Conservation (phyloP, 2,329 filamentous ascomycete species). For the Stagonosporopsis rhizophila region DNA sequence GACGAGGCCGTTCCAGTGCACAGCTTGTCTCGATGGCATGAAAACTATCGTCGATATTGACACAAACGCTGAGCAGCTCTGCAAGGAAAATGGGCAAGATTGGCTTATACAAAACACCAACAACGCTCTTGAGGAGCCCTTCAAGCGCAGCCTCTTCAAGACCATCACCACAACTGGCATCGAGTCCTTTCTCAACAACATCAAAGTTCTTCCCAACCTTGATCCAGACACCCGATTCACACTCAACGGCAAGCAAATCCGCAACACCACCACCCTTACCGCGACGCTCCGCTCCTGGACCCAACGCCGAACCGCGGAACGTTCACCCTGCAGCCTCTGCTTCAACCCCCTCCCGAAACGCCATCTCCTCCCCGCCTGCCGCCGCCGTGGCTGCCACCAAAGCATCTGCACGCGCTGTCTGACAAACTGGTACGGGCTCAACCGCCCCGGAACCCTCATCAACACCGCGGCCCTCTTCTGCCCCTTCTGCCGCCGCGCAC, state of each 20-base stretch:
- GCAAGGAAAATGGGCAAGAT: slow-evolving; percentile 50
- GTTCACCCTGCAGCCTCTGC: slow-evolving; percentile 56
- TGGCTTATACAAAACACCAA: slow-evolving; percentile 57
- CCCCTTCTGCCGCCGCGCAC: slow-evolving; percentile 59
- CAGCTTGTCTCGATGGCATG: slow-evolving; percentile 49
- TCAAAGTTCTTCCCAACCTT: slow-evolving; percentile 47
- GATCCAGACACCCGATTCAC: slow-evolving; percentile 32
- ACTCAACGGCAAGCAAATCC: slow-evolving; percentile 52
- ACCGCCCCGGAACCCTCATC: slow-evolving; percentile 53
- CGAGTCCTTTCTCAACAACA: slow-evolving; percentile 46
- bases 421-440: slow-evolving; percentile 57
- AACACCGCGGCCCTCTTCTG: slow-evolving; percentile 59
- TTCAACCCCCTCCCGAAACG: slow-evolving; percentile 50
- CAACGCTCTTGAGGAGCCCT: slow-evolving; percentile 45
- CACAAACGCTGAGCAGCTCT: slow-evolving; percentile 50
- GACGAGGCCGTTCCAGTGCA: slow-evolving; percentile 51
- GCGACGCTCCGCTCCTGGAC: slow-evolving; percentile 50
- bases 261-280: slow-evolving; percentile 50
- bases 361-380: slow-evolving; percentile 54
- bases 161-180: slow-evolving; percentile 35
- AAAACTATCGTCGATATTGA: slow-evolving; percentile 50
- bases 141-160: slow-evolving; percentile 53
- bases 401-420: slow-evolving; percentile 54
- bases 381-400: slow-evolving; percentile 55
- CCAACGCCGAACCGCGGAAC: slow-evolving; percentile 47